Base-by-base conservation (phyloP, 2,329 filamentous ascomycete genomes). In the Pseudodiploospora longispora region DNA sequence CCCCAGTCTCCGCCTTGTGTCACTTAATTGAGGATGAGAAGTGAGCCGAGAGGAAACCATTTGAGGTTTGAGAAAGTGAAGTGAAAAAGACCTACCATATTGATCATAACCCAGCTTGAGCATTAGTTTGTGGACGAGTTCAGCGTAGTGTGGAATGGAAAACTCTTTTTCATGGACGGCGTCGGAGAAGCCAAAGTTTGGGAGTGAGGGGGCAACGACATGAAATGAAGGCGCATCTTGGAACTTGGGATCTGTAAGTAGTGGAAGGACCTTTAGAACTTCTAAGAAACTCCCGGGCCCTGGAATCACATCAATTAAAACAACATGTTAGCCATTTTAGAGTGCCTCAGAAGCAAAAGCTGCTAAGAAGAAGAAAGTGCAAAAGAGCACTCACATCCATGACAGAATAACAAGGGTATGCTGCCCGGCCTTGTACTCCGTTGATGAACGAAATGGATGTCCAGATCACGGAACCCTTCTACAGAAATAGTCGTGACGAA, bases 1-100 rank as follows among this genome's bases (percentile, higher is more conserved):
- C 83, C 85, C 83, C 82, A 87, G 55, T 87, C 83, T 29, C 84
- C 84, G 50, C 80, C 82, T 61, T 85, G 76, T 0, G 70, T 74
- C 6, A 69, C 58, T 61, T n/a, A 3, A 5, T 10, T n/a, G 10
- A 7, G 9, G 10, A 5, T 4, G 4, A 19, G 3, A 5, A 33
- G 35, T 38, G 19, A 19, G 19, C 19, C 19, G 19, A 19, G 3
- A 19, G 19, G 19, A 19, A 19, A 10, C 19, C n/a, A 43, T 41
- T 44, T 41, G 5, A 3, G 4, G 34, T 10, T 3, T 12, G 6
- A 10, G 8, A 4, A 5, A 12, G 5, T 29, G 10, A 37, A 9
- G n/a, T 6, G 27, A 10, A 2, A 6, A 9, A 8, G 5, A 27
- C 50, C 1, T 41, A 62, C 61, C 60, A n/a, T 65, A 65, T 42